Evolutionary conservation across 169 alveolate genomes (phyloP).

Genomic region (Cryptosporidium felis): DNA sequence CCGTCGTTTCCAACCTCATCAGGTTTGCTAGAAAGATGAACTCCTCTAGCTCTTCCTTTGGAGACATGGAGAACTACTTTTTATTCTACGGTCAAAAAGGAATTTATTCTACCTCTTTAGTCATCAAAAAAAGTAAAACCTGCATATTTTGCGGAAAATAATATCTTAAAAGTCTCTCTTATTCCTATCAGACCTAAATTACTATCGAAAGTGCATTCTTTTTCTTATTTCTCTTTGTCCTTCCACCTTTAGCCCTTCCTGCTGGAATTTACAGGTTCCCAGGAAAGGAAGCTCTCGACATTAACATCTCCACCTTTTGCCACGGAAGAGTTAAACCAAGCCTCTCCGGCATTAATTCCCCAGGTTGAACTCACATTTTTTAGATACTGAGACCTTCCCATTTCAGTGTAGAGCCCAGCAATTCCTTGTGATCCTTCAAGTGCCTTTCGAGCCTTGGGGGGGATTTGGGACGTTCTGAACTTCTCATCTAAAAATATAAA

Average conservation of each 20-base stretch:
- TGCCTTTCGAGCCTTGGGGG: conserved; percentile 20
- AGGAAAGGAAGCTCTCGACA: conserved; percentile 63
- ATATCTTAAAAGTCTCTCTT: neutral
- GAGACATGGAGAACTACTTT: neutral
- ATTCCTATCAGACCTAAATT: neutral
- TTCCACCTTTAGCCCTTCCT: neutral
- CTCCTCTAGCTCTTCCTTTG: neutral
- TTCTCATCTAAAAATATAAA: conserved; percentile 42
- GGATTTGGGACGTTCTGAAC: conserved; percentile 32
- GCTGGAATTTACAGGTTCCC: conserved; percentile 53
- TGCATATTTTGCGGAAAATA: conserved; percentile 30
- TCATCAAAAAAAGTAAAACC: conserved; percentile 5
- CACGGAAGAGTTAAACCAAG: conserved; percentile 41
- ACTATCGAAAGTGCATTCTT: too few species aligned
- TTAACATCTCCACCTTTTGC: conserved; percentile 67
- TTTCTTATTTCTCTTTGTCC: neutral
- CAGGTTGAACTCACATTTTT: conserved; percentile 42
- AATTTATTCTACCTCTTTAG: conserved; percentile 30
- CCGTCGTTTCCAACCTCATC: conserved; percentile 25
- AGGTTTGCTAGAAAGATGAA: neutral
- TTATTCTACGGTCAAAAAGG: conserved; percentile 52
- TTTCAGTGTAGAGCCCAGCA: conserved; percentile 61
- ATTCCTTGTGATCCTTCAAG: conserved; percentile 43
- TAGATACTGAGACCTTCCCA: conserved; percentile 48
- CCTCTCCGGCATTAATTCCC: conserved; percentile 68